These are phyloP conservation scores for Thraustochytrium striatum DNA, from an alignment of 352 stramenopile species.

Conservation along the genomic window DNA sequence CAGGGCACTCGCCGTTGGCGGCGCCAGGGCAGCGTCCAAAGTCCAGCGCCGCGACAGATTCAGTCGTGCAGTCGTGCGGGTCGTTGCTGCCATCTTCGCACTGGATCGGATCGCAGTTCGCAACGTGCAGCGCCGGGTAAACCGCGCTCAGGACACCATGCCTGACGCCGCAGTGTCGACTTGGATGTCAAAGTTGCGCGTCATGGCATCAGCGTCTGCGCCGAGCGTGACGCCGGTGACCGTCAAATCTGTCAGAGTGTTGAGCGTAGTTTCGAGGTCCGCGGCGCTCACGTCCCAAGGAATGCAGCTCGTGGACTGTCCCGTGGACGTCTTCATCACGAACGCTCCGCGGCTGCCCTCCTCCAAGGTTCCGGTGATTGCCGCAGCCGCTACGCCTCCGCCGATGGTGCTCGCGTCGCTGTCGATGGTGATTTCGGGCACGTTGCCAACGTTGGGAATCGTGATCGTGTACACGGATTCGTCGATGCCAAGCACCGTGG, in stretches of 20 bases:
- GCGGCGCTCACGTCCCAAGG: slow-evolving; percentile 63
- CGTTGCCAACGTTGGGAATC: slow-evolving; percentile 19
- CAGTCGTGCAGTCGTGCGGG: slow-evolving; percentile 21
- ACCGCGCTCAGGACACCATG: not conserved
- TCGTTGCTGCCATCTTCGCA: not conserved
- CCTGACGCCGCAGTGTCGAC: not conserved
- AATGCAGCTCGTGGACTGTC: slow-evolving; percentile 61
- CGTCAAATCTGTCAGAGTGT: slow-evolving; percentile 59
- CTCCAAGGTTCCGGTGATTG: not conserved
- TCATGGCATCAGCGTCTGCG: not conserved
- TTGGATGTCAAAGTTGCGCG: not conserved
- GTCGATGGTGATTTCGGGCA: not conserved
- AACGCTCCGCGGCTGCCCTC: slow-evolving; percentile 9
- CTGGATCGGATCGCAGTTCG: slow-evolving; percentile 14
- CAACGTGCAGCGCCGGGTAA: not conserved
- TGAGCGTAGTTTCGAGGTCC: slow-evolving; percentile 60
- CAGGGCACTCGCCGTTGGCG: not conserved
- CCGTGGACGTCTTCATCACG: not conserved
- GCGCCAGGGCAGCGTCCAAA: not conserved
- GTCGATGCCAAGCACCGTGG: not conserved
- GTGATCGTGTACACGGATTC: not conserved
- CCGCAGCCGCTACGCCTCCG: not conserved
- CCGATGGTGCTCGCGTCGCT: not conserved
- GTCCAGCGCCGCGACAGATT: not conserved
- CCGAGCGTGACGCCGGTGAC: not conserved